Evolutionary conservation across 495 filamentous ascomycete genomes (phyloP), one percentile per base, ranked within the genome.

Genomic region (Penicillium pancosmium): DNA sequence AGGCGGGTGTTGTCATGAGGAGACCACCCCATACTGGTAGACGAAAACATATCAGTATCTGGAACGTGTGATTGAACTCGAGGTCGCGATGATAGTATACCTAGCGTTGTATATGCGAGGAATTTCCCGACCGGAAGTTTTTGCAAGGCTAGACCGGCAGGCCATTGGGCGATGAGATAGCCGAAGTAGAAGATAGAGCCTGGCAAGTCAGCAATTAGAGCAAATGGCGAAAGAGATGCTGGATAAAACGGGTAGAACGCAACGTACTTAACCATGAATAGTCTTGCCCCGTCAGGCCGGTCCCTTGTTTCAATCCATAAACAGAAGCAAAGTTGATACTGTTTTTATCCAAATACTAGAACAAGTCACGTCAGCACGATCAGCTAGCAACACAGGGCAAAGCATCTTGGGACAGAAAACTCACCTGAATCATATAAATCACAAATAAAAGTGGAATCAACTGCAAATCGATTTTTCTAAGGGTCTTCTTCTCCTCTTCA

Each of bases 321-420:
- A 84, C 82, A n/a, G 79, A 82, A 3, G 85, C 81, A 57, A 82
- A 88, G 57, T 83, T 85, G 65, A 87, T 78, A 25, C 76, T 80
- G 35, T 80, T 80, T 66, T 88, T 88, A 58, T 88, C 84, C 6
- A 86, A 69, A 54, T 84, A 87, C 67, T 85, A 78, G 15, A 3
- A 19, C 0, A 9, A 23, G 16, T 3, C 10, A 13, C 36, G 10
- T 31, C 8, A 8, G 5, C 8, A 78, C 63, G 25, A 3, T 23
- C 21, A 21, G 9, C 21, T 13, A 68, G 57, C 16, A 23, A 23
- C 3, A 23, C 23, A 23, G 23, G 21, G 23, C 3, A 38, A 50
- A 7, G 6, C n/a, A 23, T 6, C 43, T 3, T 25, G 8, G 2
- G n/a, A 10, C 33, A 15, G 2, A 54, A 18, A 25, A 47, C 55